Percentiles rank a stretch among this genome's conserved stretches.
These are phyloP conservation scores for Vitis labrusca DNA, from an alignment of 164 flowering plant genomes.

Conservation along the genomic window DNA sequence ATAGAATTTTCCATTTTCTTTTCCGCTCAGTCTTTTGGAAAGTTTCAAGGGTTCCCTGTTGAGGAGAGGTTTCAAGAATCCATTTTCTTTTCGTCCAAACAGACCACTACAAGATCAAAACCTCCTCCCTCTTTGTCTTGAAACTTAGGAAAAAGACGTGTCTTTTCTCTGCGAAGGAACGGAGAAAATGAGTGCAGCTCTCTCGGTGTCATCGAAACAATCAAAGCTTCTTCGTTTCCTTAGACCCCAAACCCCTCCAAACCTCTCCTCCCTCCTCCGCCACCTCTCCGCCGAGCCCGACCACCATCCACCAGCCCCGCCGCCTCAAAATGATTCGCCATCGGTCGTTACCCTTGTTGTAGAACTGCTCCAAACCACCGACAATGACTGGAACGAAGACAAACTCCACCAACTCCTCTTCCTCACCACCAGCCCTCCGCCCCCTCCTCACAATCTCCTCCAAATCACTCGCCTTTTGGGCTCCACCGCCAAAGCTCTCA, in stretches of 20 bases:
- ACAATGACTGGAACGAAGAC: constrained; percentile 32
- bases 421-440: constrained; percentile 22
- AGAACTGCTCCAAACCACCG: constrained; percentile 27
- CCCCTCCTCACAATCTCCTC: constrained; percentile 20
- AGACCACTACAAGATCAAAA: too few relatives aligned
- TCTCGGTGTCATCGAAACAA: not conserved
- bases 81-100: too few relatives aligned
- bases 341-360: constrained; percentile 20
- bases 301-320: not conserved
- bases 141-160: too few relatives aligned
- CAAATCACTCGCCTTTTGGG: constrained; percentile 34
- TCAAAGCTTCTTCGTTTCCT: constrained; percentile 6
- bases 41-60: too few relatives aligned
- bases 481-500: constrained; percentile 40
- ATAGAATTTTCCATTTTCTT: too few relatives aligned
- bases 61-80: too few relatives aligned
- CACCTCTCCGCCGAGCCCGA: constrained; percentile 19
- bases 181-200: constrained; percentile 5
- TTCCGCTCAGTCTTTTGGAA: too few relatives aligned
- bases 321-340: constrained; percentile 9
- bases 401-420: constrained; percentile 32
- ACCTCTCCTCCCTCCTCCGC: constrained; percentile 10
- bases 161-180: too few relatives aligned
- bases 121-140: too few relatives aligned
- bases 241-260: constrained; percentile 10